These are phyloP conservation scores for Debaryomyces subglobosus DNA, from an alignment of 1,139 yeast species.

Conservation along the genomic window DNA sequence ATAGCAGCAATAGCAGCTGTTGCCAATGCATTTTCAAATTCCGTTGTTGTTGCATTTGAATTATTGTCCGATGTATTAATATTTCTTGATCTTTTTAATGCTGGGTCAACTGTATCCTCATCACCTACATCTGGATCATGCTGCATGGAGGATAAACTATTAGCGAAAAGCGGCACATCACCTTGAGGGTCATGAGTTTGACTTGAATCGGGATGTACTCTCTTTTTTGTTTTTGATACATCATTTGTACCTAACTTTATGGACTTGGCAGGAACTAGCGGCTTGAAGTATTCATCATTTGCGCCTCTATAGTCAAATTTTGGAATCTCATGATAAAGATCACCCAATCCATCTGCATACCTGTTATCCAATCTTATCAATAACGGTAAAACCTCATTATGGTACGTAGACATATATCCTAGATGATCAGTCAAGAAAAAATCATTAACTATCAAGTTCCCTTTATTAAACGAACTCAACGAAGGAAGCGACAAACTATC, in stretches of 20 bases:
- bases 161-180: constrained; percentile 14
- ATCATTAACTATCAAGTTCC: constrained; percentile 40
- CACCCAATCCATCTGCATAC: constrained; percentile 36
- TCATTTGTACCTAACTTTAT: constrained; percentile 12
- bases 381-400: constrained; percentile 41
- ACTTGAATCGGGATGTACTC: neutral
- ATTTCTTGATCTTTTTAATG: constrained; percentile 28
- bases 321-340: constrained; percentile 35
- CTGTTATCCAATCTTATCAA: constrained; percentile 32
- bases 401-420: constrained; percentile 42
- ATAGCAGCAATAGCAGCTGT: constrained; percentile 40
- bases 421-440: constrained; percentile 42
- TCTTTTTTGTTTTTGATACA: constrained; percentile 18
- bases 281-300: constrained; percentile 32
- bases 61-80: constrained; percentile 11
- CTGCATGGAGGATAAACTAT: constrained; percentile 9
- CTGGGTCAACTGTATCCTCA: constrained; percentile 36
- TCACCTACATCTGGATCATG: constrained; percentile 12
- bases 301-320: constrained; percentile 38
- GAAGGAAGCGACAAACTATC: constrained; percentile 38
- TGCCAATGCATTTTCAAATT: constrained; percentile 36
- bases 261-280: constrained; percentile 28
- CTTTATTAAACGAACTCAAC: constrained; percentile 35
- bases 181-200: constrained; percentile 7
- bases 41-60: constrained; percentile 19